These are phyloP conservation scores for Populus trichocarpa DNA, from an alignment of 441 rosid species.

Conservation along the genomic window DNA sequence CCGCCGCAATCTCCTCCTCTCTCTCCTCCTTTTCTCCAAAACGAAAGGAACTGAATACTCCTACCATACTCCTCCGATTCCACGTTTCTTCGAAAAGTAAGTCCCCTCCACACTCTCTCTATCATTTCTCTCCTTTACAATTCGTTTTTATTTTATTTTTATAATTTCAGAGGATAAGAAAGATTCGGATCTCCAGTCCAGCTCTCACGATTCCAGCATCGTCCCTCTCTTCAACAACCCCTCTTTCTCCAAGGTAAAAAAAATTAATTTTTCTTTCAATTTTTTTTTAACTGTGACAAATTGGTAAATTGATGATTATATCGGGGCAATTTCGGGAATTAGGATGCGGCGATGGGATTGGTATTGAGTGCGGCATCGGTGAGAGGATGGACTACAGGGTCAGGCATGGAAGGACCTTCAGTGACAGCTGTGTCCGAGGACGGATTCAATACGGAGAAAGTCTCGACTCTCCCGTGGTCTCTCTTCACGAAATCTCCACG, in stretches of 20 bases:
- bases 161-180: conserved; percentile 43
- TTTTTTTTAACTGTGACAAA: not conserved
- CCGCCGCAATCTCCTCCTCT: conserved; percentile 48
- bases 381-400: conserved; percentile 89
- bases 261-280: too few relatives aligned
- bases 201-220: conserved; percentile 48
- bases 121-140: not conserved
- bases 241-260: conserved; percentile 53
- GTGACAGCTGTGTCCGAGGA: conserved; percentile 53
- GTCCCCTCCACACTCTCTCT: not conserved
- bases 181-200: conserved; percentile 49
- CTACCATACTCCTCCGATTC: conserved; percentile 45
- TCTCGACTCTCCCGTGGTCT: conserved; percentile 93
- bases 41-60: conserved; percentile 28
- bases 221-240: conserved; percentile 55
- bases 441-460: conserved; percentile 42
- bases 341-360: conserved; percentile 93
- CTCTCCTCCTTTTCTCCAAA: conserved; percentile 58
- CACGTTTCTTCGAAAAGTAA: conserved; percentile 57
- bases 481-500: conserved; percentile 89
- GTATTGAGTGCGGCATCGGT: conserved; percentile 80
- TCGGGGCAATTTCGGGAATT: conserved; percentile 9
- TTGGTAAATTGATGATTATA: not conserved
- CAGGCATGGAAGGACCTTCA: conserved; percentile 93
- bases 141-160: not conserved